Evolutionary conservation across 305 asterid genomes (phyloP).

Genomic region (Fraxinus floribunda): DNA sequence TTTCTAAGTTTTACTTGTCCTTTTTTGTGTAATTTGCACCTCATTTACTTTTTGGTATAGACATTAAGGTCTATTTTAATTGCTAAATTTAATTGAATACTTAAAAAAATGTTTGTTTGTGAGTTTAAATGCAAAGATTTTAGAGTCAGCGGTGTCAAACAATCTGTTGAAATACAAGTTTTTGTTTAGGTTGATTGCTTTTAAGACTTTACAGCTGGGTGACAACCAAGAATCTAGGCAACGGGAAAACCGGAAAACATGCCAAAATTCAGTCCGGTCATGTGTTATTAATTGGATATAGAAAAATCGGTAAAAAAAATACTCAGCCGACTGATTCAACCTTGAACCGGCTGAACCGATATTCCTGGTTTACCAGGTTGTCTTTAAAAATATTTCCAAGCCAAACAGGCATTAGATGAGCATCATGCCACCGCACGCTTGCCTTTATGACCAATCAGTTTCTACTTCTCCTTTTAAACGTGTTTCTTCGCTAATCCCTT

Average conservation of each 20-base stretch:
- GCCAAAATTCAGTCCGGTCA: not conserved
- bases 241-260: not conserved
- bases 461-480: not conserved
- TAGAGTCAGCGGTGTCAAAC: not conserved
- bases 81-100: not conserved
- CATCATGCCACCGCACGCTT: not conserved
- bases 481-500: not conserved
- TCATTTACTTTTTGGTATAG: not conserved
- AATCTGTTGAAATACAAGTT: not conserved
- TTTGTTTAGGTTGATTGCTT: not conserved
- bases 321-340: not conserved
- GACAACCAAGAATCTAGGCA: not conserved
- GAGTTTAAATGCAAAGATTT: not conserved
- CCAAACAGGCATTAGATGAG: not conserved
- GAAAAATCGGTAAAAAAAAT: not conserved
- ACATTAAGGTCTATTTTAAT: not conserved
- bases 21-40: not conserved
- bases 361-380: not conserved
- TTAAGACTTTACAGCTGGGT: not conserved
- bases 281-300: not conserved
- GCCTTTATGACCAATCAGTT: not conserved
- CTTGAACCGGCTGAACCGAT: not conserved
- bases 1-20: too few species aligned
- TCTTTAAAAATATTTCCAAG: not conserved
- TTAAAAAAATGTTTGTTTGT: not conserved